A percentile compares a stretch with the other conserved stretches of the same genome.
phyloP scores from a whole-genome alignment of 805 yeast genomes.

The Cyberlindnera meyerae region DNA sequence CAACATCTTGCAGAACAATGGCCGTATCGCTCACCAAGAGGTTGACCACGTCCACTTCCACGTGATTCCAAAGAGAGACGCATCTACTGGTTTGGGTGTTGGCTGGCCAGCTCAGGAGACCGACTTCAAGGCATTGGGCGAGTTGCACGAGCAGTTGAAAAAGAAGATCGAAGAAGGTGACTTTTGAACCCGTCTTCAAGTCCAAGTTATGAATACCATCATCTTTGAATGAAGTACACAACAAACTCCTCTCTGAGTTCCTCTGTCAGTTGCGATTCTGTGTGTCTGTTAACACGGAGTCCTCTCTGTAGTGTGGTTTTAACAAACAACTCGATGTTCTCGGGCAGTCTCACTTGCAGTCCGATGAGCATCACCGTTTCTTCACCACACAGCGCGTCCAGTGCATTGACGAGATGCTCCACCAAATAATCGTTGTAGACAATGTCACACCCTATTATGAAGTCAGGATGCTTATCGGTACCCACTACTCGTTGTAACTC shows the following conservation, averaged over 20 bases:
- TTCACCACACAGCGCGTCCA: constrained; percentile 32
- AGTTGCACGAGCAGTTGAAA: constrained; percentile 55
- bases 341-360: constrained; percentile 51
- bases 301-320: constrained; percentile 26
- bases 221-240: constrained; percentile 33
- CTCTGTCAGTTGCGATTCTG: constrained; percentile 27
- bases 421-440: constrained; percentile 59
- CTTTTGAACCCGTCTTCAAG: no score
- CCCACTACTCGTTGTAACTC: constrained; percentile 18
- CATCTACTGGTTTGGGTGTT: constrained; percentile 69
- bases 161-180: constrained; percentile 33
- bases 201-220: no score
- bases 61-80: constrained; percentile 82
- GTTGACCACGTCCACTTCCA: constrained; percentile 98
- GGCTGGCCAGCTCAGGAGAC: constrained; percentile 94
- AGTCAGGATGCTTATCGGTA: constrained; percentile 32
- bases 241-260: constrained; percentile 40
- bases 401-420: constrained; percentile 41
- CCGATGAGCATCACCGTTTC: constrained; percentile 38
- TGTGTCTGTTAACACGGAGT: constrained; percentile 34
- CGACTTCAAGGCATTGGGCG: constrained; percentile 66
- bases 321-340: constrained; percentile 44
- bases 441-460: constrained; percentile 59
- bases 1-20: constrained; percentile 89
- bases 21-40: constrained; percentile 89